Evolutionary conservation across 148 eudicot species (phyloP), one percentile per base, ranked within the genome.

Genomic region (Rhododendron henanense): DNA sequence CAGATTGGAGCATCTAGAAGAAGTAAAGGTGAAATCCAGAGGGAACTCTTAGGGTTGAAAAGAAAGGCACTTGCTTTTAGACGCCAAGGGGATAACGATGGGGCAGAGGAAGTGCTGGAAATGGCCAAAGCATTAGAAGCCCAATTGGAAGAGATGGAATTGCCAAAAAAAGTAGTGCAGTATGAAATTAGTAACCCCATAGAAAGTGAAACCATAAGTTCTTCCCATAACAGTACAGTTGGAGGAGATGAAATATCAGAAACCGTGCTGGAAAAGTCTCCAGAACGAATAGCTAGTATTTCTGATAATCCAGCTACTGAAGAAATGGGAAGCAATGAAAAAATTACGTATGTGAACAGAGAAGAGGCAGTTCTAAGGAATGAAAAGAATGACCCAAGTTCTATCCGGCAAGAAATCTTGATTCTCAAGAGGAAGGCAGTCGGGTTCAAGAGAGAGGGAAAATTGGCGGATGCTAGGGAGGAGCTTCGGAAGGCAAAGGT

Each of bases 401-500:
- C 99, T 55, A 83, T 89, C 41, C 86, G 88, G 87, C 91, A 91
- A 87, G 93, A 93, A 81, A 94, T 97, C 81, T 89, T 95, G 73
- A 87, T 89, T 80, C 95, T 91, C 78, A 97, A 95, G 75, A 93
- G 92, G 88, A 93, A 88, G 86, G 99, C 99, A 19, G 84, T 97
- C 37, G 88, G 90, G 31, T 86, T 95, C 67, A 97, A 95, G 90
- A 92, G 93, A 90, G 98, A 94, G 78, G 98, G 99, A 78, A 97
- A 93, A 85, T 47, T 97, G 84, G 93, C 89, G 13, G 99, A 96
- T 90, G 99, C 98, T 28, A 92, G 92, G 88, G 98, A 93, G 39
- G 99, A 95, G 83, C 95, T 95, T 83, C 83, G 92, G 87, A 90
- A 89, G 89, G 98, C 98, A 39, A 96, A 96, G 91, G 89, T 92